Conservation (phyloP, 305 asterid species). For the Fraxinus baroniana region DNA sequence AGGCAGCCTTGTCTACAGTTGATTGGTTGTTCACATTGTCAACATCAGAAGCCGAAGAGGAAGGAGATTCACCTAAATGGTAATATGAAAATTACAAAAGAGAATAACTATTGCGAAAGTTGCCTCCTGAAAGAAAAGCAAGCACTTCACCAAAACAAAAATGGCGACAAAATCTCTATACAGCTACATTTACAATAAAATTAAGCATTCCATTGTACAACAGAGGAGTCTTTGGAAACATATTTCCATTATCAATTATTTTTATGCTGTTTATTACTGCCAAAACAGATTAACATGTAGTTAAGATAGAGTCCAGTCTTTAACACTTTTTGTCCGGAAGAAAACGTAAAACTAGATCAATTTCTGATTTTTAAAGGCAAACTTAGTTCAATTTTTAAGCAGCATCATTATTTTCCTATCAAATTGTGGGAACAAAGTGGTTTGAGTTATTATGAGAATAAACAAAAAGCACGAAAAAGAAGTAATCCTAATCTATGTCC, state of each 20-base stretch:
- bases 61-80: constrained; percentile 91
- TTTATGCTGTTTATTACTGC: neutral
- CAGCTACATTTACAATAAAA: constrained; percentile 1
- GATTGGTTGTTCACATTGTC: constrained; percentile 89
- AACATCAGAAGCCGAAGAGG: constrained; percentile 96
- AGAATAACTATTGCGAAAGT: constrained; percentile 15
- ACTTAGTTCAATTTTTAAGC: neutral
- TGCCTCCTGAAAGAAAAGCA: constrained; percentile 17
- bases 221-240: neutral
- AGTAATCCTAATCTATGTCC: neutral
- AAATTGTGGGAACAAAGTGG: constrained; percentile 4
- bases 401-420: constrained; percentile 1
- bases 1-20: constrained; percentile 59
- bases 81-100: constrained; percentile 18
- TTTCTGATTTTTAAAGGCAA: constrained; percentile 3
- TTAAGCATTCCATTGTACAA: neutral
- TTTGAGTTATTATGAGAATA: neutral
- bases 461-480: neutral
- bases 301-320: neutral
- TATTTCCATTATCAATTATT: neutral
- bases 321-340: neutral
- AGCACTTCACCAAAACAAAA: neutral
- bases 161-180: neutral
- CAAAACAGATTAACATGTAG: neutral
- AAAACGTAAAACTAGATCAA: neutral